Percentiles rank a stretch among this genome's conserved stretches.
phyloP scores from a whole-genome alignment of 345 rosid species.

The Streptanthus diversifolius region DNA sequence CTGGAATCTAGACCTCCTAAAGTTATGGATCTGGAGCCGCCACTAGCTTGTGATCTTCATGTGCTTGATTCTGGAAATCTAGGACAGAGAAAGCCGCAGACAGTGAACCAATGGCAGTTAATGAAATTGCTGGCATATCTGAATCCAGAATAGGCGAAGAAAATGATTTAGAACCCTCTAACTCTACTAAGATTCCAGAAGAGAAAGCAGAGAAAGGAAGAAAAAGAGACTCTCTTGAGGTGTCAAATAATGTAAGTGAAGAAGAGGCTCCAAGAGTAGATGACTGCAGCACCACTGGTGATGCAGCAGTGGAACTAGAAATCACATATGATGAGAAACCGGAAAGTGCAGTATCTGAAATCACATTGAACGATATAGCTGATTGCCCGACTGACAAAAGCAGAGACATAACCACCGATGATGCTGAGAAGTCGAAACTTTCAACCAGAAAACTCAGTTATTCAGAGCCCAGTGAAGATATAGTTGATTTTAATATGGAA shows the following conservation, averaged over 20 bases:
- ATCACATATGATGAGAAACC: constrained; percentile 26
- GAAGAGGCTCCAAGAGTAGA: constrained; percentile 16
- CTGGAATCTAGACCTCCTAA: not conserved
- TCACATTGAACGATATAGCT: not conserved
- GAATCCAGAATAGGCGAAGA: constrained; percentile 13
- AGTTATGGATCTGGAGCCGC: constrained; percentile 7
- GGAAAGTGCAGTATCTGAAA: constrained; percentile 4
- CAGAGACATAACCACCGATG: constrained; percentile 5
- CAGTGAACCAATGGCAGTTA: constrained; percentile 12
- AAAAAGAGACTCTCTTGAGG: constrained; percentile 1
- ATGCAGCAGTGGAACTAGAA: constrained; percentile 21
- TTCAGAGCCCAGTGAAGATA: constrained; percentile 10
- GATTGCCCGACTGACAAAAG: not conserved
- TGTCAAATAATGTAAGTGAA: constrained; percentile 4
- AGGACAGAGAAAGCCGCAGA: not conserved
- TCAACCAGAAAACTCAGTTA: not conserved
- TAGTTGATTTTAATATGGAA: not conserved
- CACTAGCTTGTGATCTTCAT: constrained; percentile 18
- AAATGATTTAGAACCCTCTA: constrained; percentile 7
- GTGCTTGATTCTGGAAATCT: constrained; percentile 18
- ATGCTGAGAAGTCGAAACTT: constrained; percentile 6
- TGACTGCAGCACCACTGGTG: constrained; percentile 9
- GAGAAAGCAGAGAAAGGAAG: constrained; percentile 18
- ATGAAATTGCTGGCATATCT: constrained; percentile 10
- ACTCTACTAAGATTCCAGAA: constrained; percentile 4